Percentiles rank a stretch among this genome's conserved stretches.
Conservation (phyloP, 2,329 filamentous ascomycete species). For the Delphinella strobiligena region DNA sequence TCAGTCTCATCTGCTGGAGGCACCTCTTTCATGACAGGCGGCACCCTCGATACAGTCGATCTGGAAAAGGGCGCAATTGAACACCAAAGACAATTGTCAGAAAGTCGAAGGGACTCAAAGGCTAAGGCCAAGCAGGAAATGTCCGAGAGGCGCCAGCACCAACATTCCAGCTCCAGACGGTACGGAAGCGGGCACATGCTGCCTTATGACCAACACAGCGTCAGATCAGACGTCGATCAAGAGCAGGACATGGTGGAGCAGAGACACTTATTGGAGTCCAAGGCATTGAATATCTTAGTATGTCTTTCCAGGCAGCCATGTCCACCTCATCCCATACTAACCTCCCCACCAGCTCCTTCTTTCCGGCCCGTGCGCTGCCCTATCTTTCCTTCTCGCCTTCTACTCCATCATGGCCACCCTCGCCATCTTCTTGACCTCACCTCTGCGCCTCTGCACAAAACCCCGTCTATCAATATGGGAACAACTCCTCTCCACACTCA, state of each 20-base stretch:
- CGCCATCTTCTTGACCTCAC: conserved; percentile 38
- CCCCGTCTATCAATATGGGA: conserved; percentile 33
- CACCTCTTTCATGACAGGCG: conserved; percentile 13
- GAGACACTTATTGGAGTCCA: conserved; percentile 28
- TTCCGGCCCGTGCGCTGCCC: conserved; percentile 40
- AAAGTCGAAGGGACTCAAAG: not conserved
- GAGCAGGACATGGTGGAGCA: conserved; percentile 25
- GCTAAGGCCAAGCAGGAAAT: conserved; percentile 1
- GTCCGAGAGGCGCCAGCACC: conserved; percentile 5
- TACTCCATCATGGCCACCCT: conserved; percentile 43
- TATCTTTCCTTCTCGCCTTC: conserved; percentile 41
- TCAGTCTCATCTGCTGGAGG: conserved; percentile 18
- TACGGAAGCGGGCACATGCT: conserved; percentile 13
- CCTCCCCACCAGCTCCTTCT: conserved; percentile 33
- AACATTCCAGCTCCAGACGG: conserved; percentile 12
- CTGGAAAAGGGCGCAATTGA: conserved; percentile 17
- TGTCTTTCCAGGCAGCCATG: conserved; percentile 3
- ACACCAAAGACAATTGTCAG: conserved; percentile 3
- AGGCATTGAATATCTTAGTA: conserved; percentile 33
- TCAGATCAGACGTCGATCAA: conserved; percentile 13
- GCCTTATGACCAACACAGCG: conserved; percentile 10
- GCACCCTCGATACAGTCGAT: conserved; percentile 15
- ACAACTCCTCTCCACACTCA: conserved; percentile 40
- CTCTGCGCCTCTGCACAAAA: conserved; percentile 38
- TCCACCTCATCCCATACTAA: not conserved